phyloP scores from a whole-genome alignment of 192 early-diverging fungal species.

The Geranomyces michiganensis region DNA sequence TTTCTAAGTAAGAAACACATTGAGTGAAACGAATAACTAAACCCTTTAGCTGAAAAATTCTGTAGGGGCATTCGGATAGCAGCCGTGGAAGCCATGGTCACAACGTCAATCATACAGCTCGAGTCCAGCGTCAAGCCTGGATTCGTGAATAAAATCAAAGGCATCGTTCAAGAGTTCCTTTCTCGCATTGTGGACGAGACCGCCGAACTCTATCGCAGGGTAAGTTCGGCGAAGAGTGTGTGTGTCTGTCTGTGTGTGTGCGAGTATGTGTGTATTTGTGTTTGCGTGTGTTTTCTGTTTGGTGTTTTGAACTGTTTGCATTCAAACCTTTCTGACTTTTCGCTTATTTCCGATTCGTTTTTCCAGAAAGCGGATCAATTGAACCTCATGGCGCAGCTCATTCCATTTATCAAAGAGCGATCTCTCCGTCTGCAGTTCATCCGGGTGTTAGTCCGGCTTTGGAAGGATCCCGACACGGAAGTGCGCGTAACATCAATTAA shows the following conservation, averaged over 20 bases:
- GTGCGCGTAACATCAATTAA: constrained; percentile 54
- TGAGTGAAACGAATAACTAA: no score
- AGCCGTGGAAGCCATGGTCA: constrained; percentile 48
- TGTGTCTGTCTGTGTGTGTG: no score
- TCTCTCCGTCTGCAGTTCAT: constrained; percentile 39
- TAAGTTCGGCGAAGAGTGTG: no score
- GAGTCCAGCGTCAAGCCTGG: constrained; percentile 29
- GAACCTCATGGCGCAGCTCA: constrained; percentile 46
- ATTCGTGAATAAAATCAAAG: constrained; percentile 26
- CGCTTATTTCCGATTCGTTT: background rate
- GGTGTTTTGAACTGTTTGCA: no score
- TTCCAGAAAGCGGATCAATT: constrained; percentile 59
- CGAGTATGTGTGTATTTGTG: no score
- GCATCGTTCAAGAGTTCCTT: constrained; percentile 29
- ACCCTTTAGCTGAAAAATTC: no score
- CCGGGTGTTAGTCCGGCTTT: constrained; percentile 45
- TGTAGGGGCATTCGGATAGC: constrained; percentile 50
- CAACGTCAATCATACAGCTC: constrained; percentile 44
- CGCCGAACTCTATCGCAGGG: constrained; percentile 43
- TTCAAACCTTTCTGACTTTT: background rate
- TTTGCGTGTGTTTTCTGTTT: no score
- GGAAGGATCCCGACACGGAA: constrained; percentile 59
- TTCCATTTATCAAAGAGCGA: constrained; percentile 29
- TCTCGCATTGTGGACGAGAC: constrained; percentile 37
- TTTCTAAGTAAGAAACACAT: no score